phyloP scores from a whole-genome alignment of 805 yeast genomes.

The Suhomyces sp. region DNA sequence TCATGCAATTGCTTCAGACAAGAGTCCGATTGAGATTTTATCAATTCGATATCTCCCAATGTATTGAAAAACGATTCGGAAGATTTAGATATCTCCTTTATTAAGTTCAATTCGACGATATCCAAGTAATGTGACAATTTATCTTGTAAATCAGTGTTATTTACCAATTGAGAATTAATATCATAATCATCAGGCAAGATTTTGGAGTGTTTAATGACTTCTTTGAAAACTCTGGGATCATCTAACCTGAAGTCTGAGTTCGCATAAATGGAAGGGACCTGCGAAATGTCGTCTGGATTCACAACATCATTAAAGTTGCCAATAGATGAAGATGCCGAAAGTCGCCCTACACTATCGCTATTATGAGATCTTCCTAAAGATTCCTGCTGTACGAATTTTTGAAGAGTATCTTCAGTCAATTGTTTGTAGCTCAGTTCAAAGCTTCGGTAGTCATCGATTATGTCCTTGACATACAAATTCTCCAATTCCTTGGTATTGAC shows the following conservation, averaged over 20 bases:
- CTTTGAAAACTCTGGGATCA: conserved; percentile 79
- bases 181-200: conserved; percentile 32
- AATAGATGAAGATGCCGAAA: conserved; percentile 10
- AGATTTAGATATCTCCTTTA: conserved; percentile 79
- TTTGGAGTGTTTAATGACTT: conserved; percentile 63
- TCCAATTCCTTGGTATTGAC: conserved; percentile 23
- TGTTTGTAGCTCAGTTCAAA: conserved; percentile 40
- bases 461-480: conserved; percentile 16
- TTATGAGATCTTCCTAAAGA: too few relatives aligned
- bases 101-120: conserved; percentile 75
- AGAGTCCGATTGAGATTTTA: conserved; percentile 53
- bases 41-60: conserved; percentile 69
- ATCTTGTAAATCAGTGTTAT: conserved; percentile 66
- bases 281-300: conserved; percentile 8
- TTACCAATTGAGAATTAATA: conserved; percentile 35
- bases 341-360: neutral
- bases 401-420: conserved; percentile 38
- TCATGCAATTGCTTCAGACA: conserved; percentile 49
- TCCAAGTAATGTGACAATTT: conserved; percentile 81
- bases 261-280: conserved; percentile 70
- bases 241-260: conserved; percentile 73
- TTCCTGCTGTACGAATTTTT: conserved; percentile 23
- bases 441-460: conserved; percentile 28
- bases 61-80: conserved; percentile 85
- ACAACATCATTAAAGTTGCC: conserved; percentile 6